These are phyloP conservation scores for Boehmeria nivea DNA, from an alignment of 306 rosid genomes.

Conservation along the genomic window DNA sequence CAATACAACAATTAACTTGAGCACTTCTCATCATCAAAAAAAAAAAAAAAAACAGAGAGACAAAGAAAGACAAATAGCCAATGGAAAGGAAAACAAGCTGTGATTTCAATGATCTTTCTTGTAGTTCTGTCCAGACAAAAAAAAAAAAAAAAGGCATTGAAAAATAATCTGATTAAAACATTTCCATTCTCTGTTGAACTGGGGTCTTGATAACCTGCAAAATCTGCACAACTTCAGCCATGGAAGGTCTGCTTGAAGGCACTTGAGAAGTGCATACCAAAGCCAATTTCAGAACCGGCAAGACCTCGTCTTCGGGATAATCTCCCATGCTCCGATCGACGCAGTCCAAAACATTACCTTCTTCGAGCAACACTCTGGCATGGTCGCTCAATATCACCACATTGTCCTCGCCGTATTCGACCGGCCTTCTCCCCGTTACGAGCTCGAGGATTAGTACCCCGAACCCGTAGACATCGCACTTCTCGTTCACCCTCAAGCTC, in stretches of 20 bases:
- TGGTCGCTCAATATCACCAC: conserved; percentile 66
- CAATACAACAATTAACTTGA: background rate
- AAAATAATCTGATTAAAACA: conserved; percentile 21
- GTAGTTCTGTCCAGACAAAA: background rate
- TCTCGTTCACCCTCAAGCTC: conserved; percentile 74
- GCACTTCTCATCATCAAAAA: background rate
- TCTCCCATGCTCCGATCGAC: conserved; percentile 60
- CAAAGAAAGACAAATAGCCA: too few species aligned
- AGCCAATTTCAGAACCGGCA: conserved; percentile 72
- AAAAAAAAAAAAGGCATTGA: background rate
- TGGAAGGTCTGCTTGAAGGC: conserved; percentile 79
- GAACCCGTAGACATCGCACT: conserved; percentile 74
- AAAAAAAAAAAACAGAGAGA: background rate
- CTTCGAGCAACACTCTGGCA: conserved; percentile 64
- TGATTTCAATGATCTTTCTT: background rate
- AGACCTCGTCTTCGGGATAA: conserved; percentile 68
- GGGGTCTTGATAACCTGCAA: conserved; percentile 77
- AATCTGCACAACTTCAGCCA: conserved; percentile 82
- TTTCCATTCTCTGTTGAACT: conserved; percentile 61
- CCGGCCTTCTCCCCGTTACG: conserved; percentile 78
- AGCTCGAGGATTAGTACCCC: conserved; percentile 74
- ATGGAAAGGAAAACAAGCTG: background rate
- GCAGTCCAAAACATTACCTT: conserved; percentile 68
- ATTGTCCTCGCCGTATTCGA: conserved; percentile 81
- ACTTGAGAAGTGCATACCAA: conserved; percentile 76